Evolutionary conservation across 192 early-diverging fungal genomes (phyloP), one percentile per base, ranked within the genome.

Genomic region (Coemansia sp.): DNA sequence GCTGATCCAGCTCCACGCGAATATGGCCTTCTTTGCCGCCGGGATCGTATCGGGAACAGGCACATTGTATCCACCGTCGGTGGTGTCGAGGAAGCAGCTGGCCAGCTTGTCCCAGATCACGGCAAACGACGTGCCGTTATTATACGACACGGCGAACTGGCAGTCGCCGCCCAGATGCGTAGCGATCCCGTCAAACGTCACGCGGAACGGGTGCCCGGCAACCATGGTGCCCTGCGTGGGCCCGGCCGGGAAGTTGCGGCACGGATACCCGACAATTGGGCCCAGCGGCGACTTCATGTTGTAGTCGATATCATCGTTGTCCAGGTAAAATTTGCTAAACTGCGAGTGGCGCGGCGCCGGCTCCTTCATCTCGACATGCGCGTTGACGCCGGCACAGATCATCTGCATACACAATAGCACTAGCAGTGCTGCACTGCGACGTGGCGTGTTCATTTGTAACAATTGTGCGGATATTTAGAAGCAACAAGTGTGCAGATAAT

Each of bases 1-100:
- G 30, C 85, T 89, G 73, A 87, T 82, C 86, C 86, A 89, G 16
- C 84, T 58, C 87, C 86, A 87, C 27, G 80, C 73, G 55, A 87
- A 83, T 10, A 80, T 71, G 4, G 71, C 83, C 43, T 82, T 81
- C 22, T 71, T 77, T 31, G 68, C 25, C 0, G 85, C 76, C 1
- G 86, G 86, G 27, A 85, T 74, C 16, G 67, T 62, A 22, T 58
- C 69, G 11, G 88, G 86, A n/a, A 89, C 77, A 3, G 71, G 68
- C n/a, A 89, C 82, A 38, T 84, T 60, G 25, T 58, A 65, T 42
- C 71, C 62, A 23, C 71, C 69, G 19, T 77, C 58, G 30, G 68
- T 61, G 2, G 68, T 68, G 55, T 73, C 73, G 6, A 71, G 45
- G 33, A 85, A 66, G 52, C 83, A 84, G 18, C 47, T 54, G 0